phyloP scores from a whole-genome alignment of 2,329 filamentous ascomycete genomes.

The Hyphodiscus sp. region DNA sequence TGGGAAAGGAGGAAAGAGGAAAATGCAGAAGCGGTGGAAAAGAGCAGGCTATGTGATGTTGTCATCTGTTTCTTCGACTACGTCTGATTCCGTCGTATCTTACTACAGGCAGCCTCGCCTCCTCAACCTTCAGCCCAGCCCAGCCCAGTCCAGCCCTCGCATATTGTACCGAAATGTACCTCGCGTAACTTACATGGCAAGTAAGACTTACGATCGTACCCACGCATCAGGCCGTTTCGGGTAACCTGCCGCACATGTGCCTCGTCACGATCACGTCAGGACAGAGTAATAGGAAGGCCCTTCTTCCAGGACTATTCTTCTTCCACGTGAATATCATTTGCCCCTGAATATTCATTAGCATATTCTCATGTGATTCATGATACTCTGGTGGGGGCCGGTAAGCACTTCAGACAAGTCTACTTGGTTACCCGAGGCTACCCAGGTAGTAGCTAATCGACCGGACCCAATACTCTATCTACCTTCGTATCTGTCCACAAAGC shows the following conservation, averaged over 20 bases:
- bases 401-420: too few relatives aligned
- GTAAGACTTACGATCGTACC: neutral
- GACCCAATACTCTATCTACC: too few relatives aligned
- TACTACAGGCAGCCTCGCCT: neutral
- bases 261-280: neutral
- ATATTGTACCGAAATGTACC: neutral
- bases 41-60: neutral
- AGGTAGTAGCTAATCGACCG: too few relatives aligned
- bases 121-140: neutral
- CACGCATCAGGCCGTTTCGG: neutral
- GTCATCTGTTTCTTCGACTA: neutral
- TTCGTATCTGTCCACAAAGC: too few relatives aligned
- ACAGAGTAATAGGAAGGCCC: too few relatives aligned
- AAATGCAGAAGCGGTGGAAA: neutral
- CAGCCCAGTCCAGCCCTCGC: too few relatives aligned
- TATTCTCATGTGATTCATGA: conserved; percentile 2
- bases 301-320: too few relatives aligned
- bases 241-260: neutral
- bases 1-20: too few relatives aligned
- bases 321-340: neutral
- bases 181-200: neutral
- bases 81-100: neutral
- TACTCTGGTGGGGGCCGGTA: too few relatives aligned
- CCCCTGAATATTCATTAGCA: too few relatives aligned
- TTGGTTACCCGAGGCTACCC: too few relatives aligned